These are phyloP conservation scores for Micromonas pusilla DNA, from an alignment of 139 green algal genomes.

Conservation along the genomic window DNA sequence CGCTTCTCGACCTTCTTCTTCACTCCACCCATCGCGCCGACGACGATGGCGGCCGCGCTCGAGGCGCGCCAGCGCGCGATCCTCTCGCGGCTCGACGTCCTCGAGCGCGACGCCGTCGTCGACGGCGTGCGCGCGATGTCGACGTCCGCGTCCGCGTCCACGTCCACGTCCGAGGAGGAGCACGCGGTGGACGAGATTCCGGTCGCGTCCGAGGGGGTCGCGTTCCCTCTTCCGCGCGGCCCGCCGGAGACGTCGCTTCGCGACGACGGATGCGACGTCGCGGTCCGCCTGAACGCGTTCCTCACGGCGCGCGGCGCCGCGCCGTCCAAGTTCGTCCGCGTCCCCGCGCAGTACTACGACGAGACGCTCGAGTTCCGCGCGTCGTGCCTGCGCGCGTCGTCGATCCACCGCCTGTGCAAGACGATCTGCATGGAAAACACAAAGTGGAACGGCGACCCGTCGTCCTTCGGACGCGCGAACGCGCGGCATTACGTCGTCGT, in stretches of 20 bases:
- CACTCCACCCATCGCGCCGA: too few relatives aligned
- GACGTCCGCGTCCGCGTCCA: too few relatives aligned
- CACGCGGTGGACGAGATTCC: not conserved
- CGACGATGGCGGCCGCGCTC: too few relatives aligned
- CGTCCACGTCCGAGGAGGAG: not conserved
- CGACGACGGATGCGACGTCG: not conserved
- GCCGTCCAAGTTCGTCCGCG: not conserved
- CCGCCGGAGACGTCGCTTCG: not conserved
- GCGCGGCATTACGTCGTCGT: constrained; percentile 28
- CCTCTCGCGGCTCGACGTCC: too few relatives aligned
- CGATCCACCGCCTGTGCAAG: constrained; percentile 32
- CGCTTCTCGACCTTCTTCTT: too few relatives aligned
- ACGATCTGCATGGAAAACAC: constrained; percentile 38
- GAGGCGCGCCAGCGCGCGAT: too few relatives aligned
- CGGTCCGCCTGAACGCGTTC: not conserved
- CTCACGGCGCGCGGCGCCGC: not conserved
- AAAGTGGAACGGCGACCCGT: not conserved
- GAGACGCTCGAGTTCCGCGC: constrained; percentile 24
- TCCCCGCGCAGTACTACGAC: constrained; percentile 24
- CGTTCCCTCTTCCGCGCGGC: too few relatives aligned
- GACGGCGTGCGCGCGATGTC: too few relatives aligned
- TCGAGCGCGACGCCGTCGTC: too few relatives aligned
- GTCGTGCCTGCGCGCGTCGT: not conserved
- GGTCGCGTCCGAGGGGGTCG: too few relatives aligned
- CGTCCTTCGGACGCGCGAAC: not conserved